Percentiles rank a stretch among this genome's conserved stretches.
phyloP scores from a whole-genome alignment of 257 asterid genomes.

The Ligustrum vulgare region DNA sequence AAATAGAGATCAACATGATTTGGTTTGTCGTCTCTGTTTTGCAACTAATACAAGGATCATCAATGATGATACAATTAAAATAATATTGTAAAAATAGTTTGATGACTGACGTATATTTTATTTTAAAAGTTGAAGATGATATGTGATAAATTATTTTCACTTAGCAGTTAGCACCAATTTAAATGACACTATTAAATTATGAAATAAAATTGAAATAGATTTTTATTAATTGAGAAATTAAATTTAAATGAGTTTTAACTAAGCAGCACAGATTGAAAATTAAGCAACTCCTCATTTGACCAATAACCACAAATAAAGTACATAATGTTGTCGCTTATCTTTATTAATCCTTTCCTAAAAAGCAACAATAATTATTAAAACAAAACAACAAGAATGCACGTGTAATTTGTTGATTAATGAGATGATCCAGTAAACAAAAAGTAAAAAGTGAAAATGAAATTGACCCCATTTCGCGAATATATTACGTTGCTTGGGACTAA shows the following conservation, averaged over 20 bases:
- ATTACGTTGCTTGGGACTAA: neutral
- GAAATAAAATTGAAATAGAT: too few relatives aligned
- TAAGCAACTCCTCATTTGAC: neutral
- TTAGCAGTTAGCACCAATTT: too few relatives aligned
- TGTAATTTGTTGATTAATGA: neutral
- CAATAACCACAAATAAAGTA: neutral
- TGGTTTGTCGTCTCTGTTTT: too few relatives aligned
- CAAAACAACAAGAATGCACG: neutral
- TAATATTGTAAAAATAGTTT: too few relatives aligned
- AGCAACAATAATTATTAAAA: neutral
- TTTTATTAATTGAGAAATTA: too few relatives aligned
- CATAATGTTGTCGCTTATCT: neutral
- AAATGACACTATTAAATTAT: too few relatives aligned
- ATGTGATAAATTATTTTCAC: too few relatives aligned
- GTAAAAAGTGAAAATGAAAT: neutral
- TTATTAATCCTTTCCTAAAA: neutral
- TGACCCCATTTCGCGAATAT: neutral
- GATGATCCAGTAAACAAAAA: neutral
- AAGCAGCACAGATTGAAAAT: neutral
- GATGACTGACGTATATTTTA: too few relatives aligned
- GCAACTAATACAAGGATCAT: too few relatives aligned
- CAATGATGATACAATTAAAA: too few relatives aligned
- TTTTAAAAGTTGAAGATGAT: too few relatives aligned
- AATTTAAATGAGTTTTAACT: too few relatives aligned
- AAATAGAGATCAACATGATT: neutral